Percentiles rank a stretch among this genome's conserved stretches.
Evolutionary conservation across 768 basidiomycete genomes (phyloP).

Genomic region (Cystoderma amianthinum): DNA sequence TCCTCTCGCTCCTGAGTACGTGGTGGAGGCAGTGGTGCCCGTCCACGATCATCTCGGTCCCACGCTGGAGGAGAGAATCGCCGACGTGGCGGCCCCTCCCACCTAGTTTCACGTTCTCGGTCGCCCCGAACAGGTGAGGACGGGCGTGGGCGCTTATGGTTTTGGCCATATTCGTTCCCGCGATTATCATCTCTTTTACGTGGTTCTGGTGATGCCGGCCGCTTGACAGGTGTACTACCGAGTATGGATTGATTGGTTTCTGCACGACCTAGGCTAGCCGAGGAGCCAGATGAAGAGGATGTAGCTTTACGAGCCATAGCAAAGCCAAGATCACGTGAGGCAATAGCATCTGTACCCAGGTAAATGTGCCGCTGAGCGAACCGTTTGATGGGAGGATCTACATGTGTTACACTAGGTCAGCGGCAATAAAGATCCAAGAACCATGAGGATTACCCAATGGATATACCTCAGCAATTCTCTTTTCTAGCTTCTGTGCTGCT

Average conservation of each 20-base stretch:
- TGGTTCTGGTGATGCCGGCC: slow-evolving; percentile 30
- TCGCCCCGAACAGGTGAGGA: slow-evolving; percentile 15
- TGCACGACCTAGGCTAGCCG: slow-evolving; percentile 16
- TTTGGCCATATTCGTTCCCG: slow-evolving; percentile 18
- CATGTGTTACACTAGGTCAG: no score
- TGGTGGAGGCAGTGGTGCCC: slow-evolving; percentile 19
- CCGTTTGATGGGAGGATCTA: slow-evolving; percentile 87
- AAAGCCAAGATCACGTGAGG: slow-evolving; percentile 83
- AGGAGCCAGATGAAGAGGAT: slow-evolving; percentile 3
- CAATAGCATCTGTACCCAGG: slow-evolving; percentile 82
- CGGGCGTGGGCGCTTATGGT: slow-evolving; percentile 27
- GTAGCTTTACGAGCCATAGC: slow-evolving; percentile 39
- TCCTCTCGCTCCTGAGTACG: slow-evolving; percentile 28
- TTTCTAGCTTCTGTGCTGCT: slow-evolving; percentile 83
- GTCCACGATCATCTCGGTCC: slow-evolving; percentile 10
- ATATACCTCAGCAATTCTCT: slow-evolving; percentile 82
- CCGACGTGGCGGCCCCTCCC: slow-evolving; percentile 34
- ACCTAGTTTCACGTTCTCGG: slow-evolving; percentile 18
- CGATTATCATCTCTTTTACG: slow-evolving; percentile 19
- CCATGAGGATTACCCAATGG: slow-evolving; percentile 78
- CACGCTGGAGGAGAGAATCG: slow-evolving; percentile 17
- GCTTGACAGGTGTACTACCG: slow-evolving; percentile 17
- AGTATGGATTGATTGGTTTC: slow-evolving; percentile 27
- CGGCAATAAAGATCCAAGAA: neutral
- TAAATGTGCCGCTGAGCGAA: slow-evolving; percentile 86